Base-by-base conservation (phyloP, 2,329 filamentous ascomycete genomes). In the Xenosphaeropsis pyriputrescens region DNA sequence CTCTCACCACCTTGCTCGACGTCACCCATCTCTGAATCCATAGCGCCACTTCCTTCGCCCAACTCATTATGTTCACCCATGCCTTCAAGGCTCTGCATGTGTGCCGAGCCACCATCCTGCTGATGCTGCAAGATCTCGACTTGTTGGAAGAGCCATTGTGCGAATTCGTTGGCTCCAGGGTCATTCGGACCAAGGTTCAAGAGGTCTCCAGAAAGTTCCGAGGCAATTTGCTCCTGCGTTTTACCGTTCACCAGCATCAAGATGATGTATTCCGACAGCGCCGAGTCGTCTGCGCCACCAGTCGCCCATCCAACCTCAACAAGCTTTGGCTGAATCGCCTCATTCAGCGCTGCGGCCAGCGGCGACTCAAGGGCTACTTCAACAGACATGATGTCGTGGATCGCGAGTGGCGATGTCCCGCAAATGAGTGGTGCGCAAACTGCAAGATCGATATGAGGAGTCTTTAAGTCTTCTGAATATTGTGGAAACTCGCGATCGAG, bases 231-330 rank as follows among this genome's bases (percentile, higher is more conserved):
- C 36, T 88, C 77, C 56, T 93, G 80, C 4, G 82, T 86, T 60
- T 94, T 95, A 51, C 88, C 85, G 61, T 95, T 96, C 44, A 85
- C 85, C 22, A 98, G 73, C 89, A 96, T 95, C 45, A 96, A 75
- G 41, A 96, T 81, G 48, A 98, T 91, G 63, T 96, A 98, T 63
- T 98, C 91, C 42, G 86, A 80, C 42, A 98, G 73, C 29, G 85
- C 84, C 17, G 79, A 79, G 58, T 89, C 85, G 49, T 85, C 81
- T 39, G 63, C 62, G 43, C 79, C 82, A 48, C 80, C 80, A 19
- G 81, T 78, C 44, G 78, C 86, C 89, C 91, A 96, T 51, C 88
- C 89, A 47, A 88, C 79, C 61, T 98, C 89, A 41, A 85, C 75
- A 41, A 98, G 69, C 65, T 96, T 96, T 22, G 85, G 81, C 60